Evolutionary conservation across 2,329 filamentous ascomycete genomes (phyloP).

Genomic region (Sarocladiaceae sp.): DNA sequence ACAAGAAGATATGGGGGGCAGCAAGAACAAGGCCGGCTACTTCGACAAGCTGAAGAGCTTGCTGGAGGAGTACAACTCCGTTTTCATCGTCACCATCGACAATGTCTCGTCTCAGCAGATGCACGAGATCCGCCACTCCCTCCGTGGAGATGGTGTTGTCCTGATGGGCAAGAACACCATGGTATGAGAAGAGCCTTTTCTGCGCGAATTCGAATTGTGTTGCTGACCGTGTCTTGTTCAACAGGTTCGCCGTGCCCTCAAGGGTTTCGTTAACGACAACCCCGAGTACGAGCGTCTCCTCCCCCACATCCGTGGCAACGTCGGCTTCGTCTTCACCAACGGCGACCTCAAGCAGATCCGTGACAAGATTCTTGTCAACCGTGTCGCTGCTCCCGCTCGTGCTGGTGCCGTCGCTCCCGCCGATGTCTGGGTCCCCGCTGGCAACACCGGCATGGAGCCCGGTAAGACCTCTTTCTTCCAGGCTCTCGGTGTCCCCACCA

Average conservation of each 20-base stretch:
- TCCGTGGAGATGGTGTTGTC: conserved; percentile 89
- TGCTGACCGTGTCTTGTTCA: neutral
- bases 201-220: neutral
- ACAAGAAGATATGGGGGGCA: conserved; percentile 98
- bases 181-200: conserved; percentile 48
- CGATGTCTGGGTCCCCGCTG: conserved; percentile 93
- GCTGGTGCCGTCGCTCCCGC: conserved; percentile 90
- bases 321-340: conserved; percentile 99
- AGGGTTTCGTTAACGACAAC: conserved; percentile 84
- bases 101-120: conserved; percentile 99
- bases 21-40: conserved; percentile 89
- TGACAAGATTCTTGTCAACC: conserved; percentile 93
- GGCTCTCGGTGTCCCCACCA: conserved; percentile 99
- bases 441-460: conserved; percentile 99
- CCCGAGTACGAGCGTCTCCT: conserved; percentile 98
- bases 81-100: conserved; percentile 97
- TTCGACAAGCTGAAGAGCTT: conserved; percentile 99
- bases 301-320: conserved; percentile 93
- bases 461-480: conserved; percentile 99
- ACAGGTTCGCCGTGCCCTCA: conserved; percentile 91
- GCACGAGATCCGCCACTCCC: conserved; percentile 96
- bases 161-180: conserved; percentile 99
- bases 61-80: conserved; percentile 92
- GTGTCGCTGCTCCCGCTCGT: conserved; percentile 95
- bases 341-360: conserved; percentile 85